Conservation (phyloP, 2,329 filamentous ascomycete species). For the Emergomyces orientalis region DNA sequence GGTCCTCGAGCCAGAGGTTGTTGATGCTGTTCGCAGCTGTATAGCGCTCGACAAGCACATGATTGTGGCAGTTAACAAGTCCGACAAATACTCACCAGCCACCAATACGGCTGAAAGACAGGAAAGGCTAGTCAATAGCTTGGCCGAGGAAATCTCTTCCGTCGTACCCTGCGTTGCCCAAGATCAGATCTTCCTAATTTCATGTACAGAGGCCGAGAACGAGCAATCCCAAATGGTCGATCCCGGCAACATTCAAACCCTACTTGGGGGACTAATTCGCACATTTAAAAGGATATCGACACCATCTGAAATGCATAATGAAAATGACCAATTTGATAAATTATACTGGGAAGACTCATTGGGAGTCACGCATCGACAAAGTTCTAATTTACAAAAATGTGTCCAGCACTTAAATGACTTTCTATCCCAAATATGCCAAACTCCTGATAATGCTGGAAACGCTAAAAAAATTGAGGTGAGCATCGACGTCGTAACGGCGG, state of each 20-base stretch:
- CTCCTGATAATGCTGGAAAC: constrained; percentile 15
- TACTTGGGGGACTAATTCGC: constrained; percentile 58
- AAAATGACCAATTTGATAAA: constrained; percentile 43
- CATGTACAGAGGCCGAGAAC: constrained; percentile 54
- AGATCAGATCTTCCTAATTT: constrained; percentile 54
- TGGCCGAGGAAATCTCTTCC: constrained; percentile 12
- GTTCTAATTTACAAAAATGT: constrained; percentile 68
- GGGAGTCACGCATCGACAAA: constrained; percentile 83
- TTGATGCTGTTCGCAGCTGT: constrained; percentile 45
- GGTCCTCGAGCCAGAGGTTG: constrained; percentile 48
- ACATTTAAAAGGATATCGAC: constrained; percentile 50
- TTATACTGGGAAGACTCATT: constrained; percentile 71
- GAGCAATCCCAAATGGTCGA: constrained; percentile 29
- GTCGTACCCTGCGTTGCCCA: constrained; percentile 36
- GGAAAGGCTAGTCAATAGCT: constrained; percentile 9
- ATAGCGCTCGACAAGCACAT: constrained; percentile 43
- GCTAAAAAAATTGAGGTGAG: constrained; percentile 18
- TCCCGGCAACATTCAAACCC: constrained; percentile 56
- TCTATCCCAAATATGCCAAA: constrained; percentile 45
- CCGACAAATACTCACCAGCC: constrained; percentile 38
- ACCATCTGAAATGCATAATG: constrained; percentile 27
- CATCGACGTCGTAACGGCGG: constrained; percentile 78
- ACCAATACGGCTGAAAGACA: constrained; percentile 9
- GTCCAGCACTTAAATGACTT: constrained; percentile 64
- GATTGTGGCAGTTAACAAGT: constrained; percentile 54